phyloP scores from a whole-genome alignment of 768 basidiomycete species.

The Serpula lacrymans region DNA sequence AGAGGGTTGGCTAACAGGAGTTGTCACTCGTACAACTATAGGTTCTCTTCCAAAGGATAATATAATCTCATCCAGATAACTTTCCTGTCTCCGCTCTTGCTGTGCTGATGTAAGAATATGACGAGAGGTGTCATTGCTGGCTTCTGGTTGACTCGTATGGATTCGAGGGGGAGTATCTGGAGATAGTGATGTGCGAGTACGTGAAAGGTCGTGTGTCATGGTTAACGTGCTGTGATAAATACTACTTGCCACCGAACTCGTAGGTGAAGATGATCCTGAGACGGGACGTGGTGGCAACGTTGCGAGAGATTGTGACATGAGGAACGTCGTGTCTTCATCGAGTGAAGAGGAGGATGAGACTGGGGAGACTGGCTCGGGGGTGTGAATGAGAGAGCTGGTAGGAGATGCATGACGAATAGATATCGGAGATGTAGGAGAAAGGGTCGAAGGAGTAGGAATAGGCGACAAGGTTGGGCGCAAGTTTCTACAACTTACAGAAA shows the following conservation, averaged over 20 bases:
- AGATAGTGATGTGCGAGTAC: not conserved
- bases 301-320: conserved; percentile 76
- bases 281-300: conserved; percentile 45
- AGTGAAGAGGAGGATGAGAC: conserved; percentile 56
- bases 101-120: too few relatives aligned
- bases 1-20: too few relatives aligned
- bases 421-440: conserved; percentile 23
- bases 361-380: conserved; percentile 35
- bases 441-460: conserved; percentile 16
- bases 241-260: conserved; percentile 54
- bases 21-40: conserved; percentile 52
- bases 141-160: conserved; percentile 3
- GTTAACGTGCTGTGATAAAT: conserved; percentile 80
- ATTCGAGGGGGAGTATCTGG: conserved; percentile 4
- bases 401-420: conserved; percentile 9
- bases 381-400: conserved; percentile 7
- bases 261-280: conserved; percentile 37
- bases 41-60: conserved; percentile 64
- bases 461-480: conserved; percentile 26
- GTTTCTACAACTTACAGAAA: conserved; percentile 51
- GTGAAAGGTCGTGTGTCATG: conserved; percentile 6
- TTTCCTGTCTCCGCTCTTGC: too few relatives aligned
- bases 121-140: not conserved
- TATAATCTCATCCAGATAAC: conserved; percentile 51
- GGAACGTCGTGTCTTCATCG: conserved; percentile 60